Evolutionary conservation across 805 yeast species (phyloP).

Genomic region (Pichia nakasei): DNA sequence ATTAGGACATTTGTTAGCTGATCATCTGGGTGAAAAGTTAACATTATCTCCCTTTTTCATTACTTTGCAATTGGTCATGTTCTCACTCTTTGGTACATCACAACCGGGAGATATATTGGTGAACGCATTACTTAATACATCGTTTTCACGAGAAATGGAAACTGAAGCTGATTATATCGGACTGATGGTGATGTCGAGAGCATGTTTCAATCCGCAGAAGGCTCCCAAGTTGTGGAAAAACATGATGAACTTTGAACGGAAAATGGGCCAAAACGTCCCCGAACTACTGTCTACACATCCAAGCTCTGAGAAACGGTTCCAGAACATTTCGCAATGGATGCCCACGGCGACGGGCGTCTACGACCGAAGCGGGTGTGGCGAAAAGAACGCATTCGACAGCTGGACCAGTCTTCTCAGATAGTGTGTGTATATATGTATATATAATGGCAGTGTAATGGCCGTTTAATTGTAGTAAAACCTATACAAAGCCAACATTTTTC

Average conservation of each 20-base stretch:
- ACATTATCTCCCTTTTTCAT: conserved; percentile 69
- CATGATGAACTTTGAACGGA: conserved; percentile 51
- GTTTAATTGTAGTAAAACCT: no score
- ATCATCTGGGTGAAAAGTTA: conserved; percentile 80
- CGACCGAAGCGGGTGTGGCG: conserved; percentile 34
- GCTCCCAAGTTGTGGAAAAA: conserved; percentile 76
- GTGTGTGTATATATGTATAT: no score
- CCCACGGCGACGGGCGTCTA: conserved; percentile 42
- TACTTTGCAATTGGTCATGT: conserved; percentile 41
- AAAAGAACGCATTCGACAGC: neutral
- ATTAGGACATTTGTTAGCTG: conserved; percentile 86
- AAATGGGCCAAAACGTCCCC: conserved; percentile 27
- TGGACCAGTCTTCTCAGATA: neutral
- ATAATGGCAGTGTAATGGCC: no score
- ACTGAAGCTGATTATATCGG: conserved; percentile 96
- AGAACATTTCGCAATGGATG: conserved; percentile 60
- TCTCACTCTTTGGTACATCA: conserved; percentile 53
- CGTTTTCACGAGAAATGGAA: conserved; percentile 90
- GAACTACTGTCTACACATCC: conserved; percentile 89
- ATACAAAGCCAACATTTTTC: no score
- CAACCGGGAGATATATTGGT: conserved; percentile 43
- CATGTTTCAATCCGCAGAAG: conserved; percentile 74
- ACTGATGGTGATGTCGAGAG: conserved; percentile 79
- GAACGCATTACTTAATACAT: conserved; percentile 56
- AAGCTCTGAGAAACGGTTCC: conserved; percentile 61